Base-by-base conservation (phyloP, 208 protist species). In the Leptomonas pyrrhocoris region DNA sequence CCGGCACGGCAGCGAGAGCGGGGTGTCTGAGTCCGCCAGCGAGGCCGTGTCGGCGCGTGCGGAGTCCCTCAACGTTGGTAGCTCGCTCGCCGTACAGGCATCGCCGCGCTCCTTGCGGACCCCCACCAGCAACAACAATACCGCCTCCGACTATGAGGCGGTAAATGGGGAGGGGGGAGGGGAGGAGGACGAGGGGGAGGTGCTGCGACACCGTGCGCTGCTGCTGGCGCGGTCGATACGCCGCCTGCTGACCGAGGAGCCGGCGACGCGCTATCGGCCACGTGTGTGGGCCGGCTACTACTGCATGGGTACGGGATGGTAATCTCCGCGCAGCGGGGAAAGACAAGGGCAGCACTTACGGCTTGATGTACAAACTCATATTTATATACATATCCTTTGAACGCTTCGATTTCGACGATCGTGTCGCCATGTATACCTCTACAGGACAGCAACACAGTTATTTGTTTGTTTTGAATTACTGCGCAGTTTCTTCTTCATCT, bases 221-320 rank as follows among this genome's bases (percentile, higher is more conserved):
- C 36, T 79, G 45, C 84, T 96, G 11, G 89, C 92, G 2, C 74
- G 71, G 48, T 79, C 89, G 11, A 85, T 94, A 19, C 86, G 90
- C 2, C 74, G 66, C 13, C 72, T 97, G 23, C 72, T 96, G 42
- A 49, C 81, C 53, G 83, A 89, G 23, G 81, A 87, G 38, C 73
- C 53, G 21, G 70, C 68, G 40, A 84, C 92, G 68, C 87, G 92
- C 54, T 94, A 88, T 79, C 76, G 62, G 9, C 92, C 92, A 23
- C 85, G 88, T 19, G 48, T 66, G 19, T 96, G 92, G 90, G 89
- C 89, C 2, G 92, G 86, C 1, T 96, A 94, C 80, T 92, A 85
- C 73, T 91, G 88, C 68, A 65, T 96, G 23, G 92, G 92, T 18
- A 79, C 81, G 23, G 89, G 88, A 2, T 78, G 73, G 73, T 81